Conservation (phyloP, 331 rosid genomes). For the Cydonia oblonga region DNA sequence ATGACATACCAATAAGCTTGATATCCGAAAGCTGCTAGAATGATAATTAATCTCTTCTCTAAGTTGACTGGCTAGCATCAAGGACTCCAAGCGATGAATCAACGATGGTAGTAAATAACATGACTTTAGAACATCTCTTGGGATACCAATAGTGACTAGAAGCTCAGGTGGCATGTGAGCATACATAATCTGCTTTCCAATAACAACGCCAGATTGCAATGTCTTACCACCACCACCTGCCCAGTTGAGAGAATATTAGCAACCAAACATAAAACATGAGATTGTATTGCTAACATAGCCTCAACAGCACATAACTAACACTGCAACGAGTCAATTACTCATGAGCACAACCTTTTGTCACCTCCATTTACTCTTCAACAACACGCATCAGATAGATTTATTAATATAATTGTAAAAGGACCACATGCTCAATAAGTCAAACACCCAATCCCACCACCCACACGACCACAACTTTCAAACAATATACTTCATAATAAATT, state of each 20-base stretch:
- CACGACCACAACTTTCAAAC: background rate
- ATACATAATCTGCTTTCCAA: conserved; percentile 41
- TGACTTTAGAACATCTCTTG: conserved; percentile 52
- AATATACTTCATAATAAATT: no score
- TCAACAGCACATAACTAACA: background rate
- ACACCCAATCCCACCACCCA: background rate
- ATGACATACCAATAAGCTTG: conserved; percentile 57
- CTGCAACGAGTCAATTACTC: background rate
- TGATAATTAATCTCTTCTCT: conserved; percentile 55
- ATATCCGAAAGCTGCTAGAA: conserved; percentile 29
- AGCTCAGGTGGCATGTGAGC: conserved; percentile 92
- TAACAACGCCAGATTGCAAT: background rate
- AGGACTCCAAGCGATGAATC: conserved; percentile 72
- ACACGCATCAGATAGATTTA: background rate
- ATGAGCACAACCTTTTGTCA: background rate
- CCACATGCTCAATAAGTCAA: background rate
- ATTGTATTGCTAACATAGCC: background rate
- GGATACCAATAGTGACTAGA: conserved; percentile 39
- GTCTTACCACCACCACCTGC: conserved; percentile 29
- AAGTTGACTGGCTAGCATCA: conserved; percentile 86
- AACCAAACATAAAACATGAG: background rate
- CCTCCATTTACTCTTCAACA: background rate
- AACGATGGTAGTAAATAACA: conserved; percentile 73
- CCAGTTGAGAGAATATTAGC: conserved; percentile 12
- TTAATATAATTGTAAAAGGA: background rate